Percentiles rank a stretch among this genome's conserved stretches.
Conservation (phyloP, 345 rosid species). For the Diplotaxis tenuifolia region DNA sequence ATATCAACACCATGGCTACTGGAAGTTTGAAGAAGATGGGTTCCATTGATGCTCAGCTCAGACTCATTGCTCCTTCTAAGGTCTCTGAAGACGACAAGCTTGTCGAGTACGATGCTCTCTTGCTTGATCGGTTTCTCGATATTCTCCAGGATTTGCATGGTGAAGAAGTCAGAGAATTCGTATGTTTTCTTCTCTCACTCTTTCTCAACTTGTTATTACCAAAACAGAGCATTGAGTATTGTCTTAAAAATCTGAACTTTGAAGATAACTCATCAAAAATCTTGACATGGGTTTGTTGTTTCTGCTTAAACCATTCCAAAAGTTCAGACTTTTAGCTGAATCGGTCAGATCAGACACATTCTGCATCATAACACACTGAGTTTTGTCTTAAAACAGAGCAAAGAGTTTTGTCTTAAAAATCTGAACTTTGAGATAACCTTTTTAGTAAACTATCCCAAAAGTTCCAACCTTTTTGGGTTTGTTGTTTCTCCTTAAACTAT, state of each 20-base stretch:
- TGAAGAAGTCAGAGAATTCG: conserved; percentile 83
- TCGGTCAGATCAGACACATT: not conserved
- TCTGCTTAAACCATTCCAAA: not conserved
- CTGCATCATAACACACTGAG: not conserved
- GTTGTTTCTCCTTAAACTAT: not conserved
- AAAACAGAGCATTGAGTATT: not conserved
- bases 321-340: not conserved
- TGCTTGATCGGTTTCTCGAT: conserved; percentile 88
- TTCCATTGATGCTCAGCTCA: conserved; percentile 90
- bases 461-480: not conserved
- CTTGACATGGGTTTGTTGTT: conserved; percentile 11
- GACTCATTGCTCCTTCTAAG: conserved; percentile 79
- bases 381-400: not conserved
- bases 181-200: conserved; percentile 22
- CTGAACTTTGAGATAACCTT: not conserved
- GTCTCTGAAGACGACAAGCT: conserved; percentile 95
- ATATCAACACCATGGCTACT: conserved; percentile 40
- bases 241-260: not conserved
- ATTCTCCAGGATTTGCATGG: conserved; percentile 95
- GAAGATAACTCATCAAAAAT: not conserved
- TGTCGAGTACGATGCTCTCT: conserved; percentile 87
- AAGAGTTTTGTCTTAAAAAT: not conserved
- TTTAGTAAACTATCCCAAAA: not conserved
- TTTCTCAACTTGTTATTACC: not conserved
- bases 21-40: conserved; percentile 80